A percentile compares a stretch with the other conserved stretches of the same genome.
These are phyloP conservation scores for Musa schizocarpa DNA, from an alignment of 176 grass and related monocot species.

Conservation along the genomic window DNA sequence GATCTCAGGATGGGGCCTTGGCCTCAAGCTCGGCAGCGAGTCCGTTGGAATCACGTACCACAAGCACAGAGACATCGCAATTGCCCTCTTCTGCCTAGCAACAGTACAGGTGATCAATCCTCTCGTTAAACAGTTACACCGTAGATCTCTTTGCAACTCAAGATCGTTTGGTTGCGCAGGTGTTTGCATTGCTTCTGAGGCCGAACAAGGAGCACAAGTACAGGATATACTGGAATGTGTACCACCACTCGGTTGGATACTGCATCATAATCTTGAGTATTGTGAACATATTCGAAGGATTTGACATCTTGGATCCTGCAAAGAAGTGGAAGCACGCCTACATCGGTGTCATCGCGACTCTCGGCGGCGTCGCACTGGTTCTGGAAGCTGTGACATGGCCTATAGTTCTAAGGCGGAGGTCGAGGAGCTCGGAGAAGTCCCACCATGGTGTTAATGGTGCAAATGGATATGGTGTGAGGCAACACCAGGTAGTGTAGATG, in stretches of 20 bases:
- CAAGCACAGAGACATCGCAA: conserved; percentile 62
- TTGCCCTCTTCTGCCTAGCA: conserved; percentile 65
- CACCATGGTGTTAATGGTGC: conserved; percentile 16
- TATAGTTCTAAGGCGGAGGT: conserved; percentile 45
- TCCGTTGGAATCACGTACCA: conserved; percentile 43
- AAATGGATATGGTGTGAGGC: conserved; percentile 24
- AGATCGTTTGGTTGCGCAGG: conserved; percentile 13
- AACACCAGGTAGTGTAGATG: conserved; percentile 25
- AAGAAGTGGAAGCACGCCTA: conserved; percentile 55
- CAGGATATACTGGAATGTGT: conserved; percentile 81
- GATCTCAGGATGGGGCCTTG: conserved; percentile 80
- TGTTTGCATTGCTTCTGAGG: conserved; percentile 65
- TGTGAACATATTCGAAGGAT: conserved; percentile 84
- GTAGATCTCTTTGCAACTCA: background rate
- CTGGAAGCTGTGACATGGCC: conserved; percentile 67
- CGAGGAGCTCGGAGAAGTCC: conserved; percentile 25
- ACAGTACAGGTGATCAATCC: conserved; percentile 46
- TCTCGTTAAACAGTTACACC: background rate
- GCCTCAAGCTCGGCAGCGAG: conserved; percentile 85
- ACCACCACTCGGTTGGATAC: conserved; percentile 79
- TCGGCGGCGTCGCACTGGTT: conserved; percentile 43
- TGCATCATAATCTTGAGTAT: conserved; percentile 45
- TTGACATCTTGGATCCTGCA: conserved; percentile 64
- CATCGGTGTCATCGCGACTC: conserved; percentile 49
- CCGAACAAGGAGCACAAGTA: conserved; percentile 84